Base-by-base conservation (phyloP, 352 stramenopile species). In the Globisporangium abappressorium region DNA sequence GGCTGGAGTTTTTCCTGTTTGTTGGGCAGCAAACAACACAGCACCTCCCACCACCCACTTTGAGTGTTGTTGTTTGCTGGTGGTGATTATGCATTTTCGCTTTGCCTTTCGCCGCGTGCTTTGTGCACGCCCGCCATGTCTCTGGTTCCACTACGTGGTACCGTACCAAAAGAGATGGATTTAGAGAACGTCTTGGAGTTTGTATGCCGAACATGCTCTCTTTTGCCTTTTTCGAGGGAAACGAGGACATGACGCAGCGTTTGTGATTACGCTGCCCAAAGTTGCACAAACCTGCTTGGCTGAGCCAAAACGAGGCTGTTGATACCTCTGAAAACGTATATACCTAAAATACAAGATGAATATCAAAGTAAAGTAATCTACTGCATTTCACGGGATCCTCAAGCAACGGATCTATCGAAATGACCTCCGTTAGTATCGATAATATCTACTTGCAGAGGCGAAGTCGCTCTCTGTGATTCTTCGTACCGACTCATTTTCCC, bases 61-160 rank as follows among this genome's bases (percentile, higher is more conserved):
- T n/a, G 41, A 22, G 14, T 9, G 5, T 33, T 55, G 58, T 56
- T 41, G 28, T 15, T 4, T 60, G 55, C 4, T 28, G 28, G 15
- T 28, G 28, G 15, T 61, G 55, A 61, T 61, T 61, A 46, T 61
- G 55, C 53, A 5, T 20, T 49, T 4, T 24, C 51, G 15, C 22
- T 56, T 30, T 24, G 49, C 2, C 11, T 30, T 56, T 56, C 49
- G 49, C 54, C 8, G 54, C 26, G 7, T 41, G 54, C 26, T 47
- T 24, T 47, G 8, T 62, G 43, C 43, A 51, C 18, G 11, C 33
- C 14, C 56, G 34, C 57, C 41, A 41, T 65, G 41, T 65, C 59
- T 65, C 58, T 64, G 58, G 47, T 53, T 56, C 58, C 33, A 54
- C 8, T 7, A 36, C 7, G 57, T 54, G 57, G 55, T 61, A 46